phyloP scores from a whole-genome alignment of 2,329 filamentous ascomycete species.

The Pseudogymnoascus sp. region DNA sequence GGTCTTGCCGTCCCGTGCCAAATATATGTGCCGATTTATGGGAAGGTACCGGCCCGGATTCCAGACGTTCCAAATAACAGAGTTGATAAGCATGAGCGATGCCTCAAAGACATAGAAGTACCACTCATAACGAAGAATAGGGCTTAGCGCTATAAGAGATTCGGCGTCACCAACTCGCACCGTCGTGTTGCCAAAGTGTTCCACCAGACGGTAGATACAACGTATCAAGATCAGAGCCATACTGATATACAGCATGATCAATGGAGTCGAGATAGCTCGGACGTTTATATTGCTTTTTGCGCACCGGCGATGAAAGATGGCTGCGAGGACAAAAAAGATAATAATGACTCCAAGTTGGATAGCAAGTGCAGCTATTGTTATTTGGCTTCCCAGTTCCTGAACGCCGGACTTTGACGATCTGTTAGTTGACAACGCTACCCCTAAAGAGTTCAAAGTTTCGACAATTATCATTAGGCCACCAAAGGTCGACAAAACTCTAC shows the following conservation, averaged over 20 bases:
- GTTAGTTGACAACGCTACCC: constrained; percentile 40
- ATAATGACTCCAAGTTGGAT: constrained; percentile 45
- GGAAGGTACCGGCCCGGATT: constrained; percentile 45
- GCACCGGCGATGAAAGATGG: constrained; percentile 40
- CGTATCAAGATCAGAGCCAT: constrained; percentile 41
- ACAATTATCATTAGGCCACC: constrained; percentile 38
- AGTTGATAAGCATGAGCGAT: constrained; percentile 43
- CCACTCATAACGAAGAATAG: constrained; percentile 45
- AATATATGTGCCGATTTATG: constrained; percentile 37
- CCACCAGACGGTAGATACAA: constrained; percentile 47
- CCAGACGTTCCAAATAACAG: constrained; percentile 39
- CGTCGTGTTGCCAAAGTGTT: constrained; percentile 43
- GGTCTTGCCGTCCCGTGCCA: constrained; percentile 39
- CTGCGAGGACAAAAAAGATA: constrained; percentile 41
- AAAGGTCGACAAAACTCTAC: constrained; percentile 37
- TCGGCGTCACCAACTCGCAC: constrained; percentile 34
- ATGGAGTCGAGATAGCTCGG: constrained; percentile 28
- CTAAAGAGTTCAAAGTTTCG: constrained; percentile 39
- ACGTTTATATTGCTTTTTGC: constrained; percentile 11
- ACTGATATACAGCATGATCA: constrained; percentile 43
- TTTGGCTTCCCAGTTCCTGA: constrained; percentile 34
- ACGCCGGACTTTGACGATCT: constrained; percentile 30
- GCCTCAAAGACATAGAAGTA: constrained; percentile 52
- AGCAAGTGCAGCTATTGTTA: constrained; percentile 42
- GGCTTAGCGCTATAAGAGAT: constrained; percentile 31